A percentile compares a stretch with the other conserved stretches of the same genome.
Evolutionary conservation across 2,329 filamentous ascomycete species (phyloP).

Genomic region (Pseudocercospora macadamiae): DNA sequence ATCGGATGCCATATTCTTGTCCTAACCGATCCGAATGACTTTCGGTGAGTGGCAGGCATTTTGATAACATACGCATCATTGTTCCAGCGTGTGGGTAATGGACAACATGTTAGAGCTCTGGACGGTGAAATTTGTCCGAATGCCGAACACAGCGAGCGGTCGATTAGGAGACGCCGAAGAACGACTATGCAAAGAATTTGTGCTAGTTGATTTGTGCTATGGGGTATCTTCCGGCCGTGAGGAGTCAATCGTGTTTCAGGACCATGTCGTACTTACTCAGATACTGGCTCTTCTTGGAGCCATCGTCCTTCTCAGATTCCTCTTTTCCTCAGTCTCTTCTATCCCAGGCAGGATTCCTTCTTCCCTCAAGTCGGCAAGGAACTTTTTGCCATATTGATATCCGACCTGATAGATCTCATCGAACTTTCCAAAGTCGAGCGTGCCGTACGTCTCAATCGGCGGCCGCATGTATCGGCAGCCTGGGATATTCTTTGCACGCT

Average conservation of each 20-base stretch:
- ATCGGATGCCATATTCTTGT: not conserved
- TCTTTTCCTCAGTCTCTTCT: slow-evolving; percentile 55
- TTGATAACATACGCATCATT: not conserved
- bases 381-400: slow-evolving; percentile 82
- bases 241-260: not conserved
- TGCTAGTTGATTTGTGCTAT: not conserved
- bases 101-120: too few relatives aligned
- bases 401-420: slow-evolving; percentile 94
- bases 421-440: slow-evolving; percentile 94
- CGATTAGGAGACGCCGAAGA: not conserved
- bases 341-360: slow-evolving; percentile 71
- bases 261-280: slow-evolving; percentile 24
- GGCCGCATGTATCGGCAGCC: slow-evolving; percentile 97
- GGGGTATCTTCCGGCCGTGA: not conserved
- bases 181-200: not conserved
- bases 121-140: too few relatives aligned
- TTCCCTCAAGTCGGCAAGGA: slow-evolving; percentile 73
- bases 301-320: slow-evolving; percentile 56
- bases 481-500: slow-evolving; percentile 85
- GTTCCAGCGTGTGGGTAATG: not conserved
- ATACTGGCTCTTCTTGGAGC: slow-evolving; percentile 54
- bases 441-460: slow-evolving; percentile 90
- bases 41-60: not conserved
- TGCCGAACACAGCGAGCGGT: not conserved
- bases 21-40: not conserved